Percentiles rank a stretch among this genome's conserved stretches.
phyloP scores from a whole-genome alignment of 306 rosid genomes.

The Styphnolobium japonicum region DNA sequence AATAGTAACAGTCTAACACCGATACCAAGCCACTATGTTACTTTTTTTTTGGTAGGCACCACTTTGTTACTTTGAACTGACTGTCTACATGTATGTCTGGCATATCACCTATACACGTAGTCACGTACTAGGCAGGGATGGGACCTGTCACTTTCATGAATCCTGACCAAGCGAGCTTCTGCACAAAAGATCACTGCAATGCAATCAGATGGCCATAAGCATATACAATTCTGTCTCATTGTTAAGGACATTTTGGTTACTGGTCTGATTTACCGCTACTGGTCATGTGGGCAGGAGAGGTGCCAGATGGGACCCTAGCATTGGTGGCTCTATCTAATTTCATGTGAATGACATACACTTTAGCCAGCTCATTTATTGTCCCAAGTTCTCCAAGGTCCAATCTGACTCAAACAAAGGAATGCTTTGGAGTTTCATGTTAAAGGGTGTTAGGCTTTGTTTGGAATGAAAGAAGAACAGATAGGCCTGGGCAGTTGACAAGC shows the following conservation, averaged over 20 bases:
- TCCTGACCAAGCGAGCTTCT: conserved; percentile 47
- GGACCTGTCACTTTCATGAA: conserved; percentile 44
- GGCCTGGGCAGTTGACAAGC: conserved; percentile 42
- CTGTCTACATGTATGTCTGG: conserved; percentile 38
- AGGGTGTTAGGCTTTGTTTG: conserved; percentile 12
- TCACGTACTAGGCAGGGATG: conserved; percentile 33
- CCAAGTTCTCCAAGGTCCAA: conserved; percentile 33
- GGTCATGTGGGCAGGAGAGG: conserved; percentile 23
- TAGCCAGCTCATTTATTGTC: conserved; percentile 60
- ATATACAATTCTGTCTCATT: conserved; percentile 51
- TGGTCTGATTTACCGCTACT: conserved; percentile 41
- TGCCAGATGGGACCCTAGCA: conserved; percentile 42
- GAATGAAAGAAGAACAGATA: conserved; percentile 32
- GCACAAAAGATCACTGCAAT: conserved; percentile 47
- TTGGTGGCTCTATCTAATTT: conserved; percentile 32
- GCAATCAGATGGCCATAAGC: conserved; percentile 53
- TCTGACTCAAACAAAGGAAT: conserved; percentile 21
- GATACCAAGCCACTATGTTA: too few species aligned
- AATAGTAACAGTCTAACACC: conserved; percentile 27
- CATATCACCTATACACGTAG: conserved; percentile 28
- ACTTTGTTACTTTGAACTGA: conserved; percentile 36
- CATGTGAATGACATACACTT: conserved; percentile 37
- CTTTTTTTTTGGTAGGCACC: conserved; percentile 43
- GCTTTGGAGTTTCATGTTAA: conserved; percentile 16
- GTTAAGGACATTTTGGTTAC: conserved; percentile 58